phyloP scores from a whole-genome alignment of 768 basidiomycete species.

The Tricholoma saponaceum region DNA sequence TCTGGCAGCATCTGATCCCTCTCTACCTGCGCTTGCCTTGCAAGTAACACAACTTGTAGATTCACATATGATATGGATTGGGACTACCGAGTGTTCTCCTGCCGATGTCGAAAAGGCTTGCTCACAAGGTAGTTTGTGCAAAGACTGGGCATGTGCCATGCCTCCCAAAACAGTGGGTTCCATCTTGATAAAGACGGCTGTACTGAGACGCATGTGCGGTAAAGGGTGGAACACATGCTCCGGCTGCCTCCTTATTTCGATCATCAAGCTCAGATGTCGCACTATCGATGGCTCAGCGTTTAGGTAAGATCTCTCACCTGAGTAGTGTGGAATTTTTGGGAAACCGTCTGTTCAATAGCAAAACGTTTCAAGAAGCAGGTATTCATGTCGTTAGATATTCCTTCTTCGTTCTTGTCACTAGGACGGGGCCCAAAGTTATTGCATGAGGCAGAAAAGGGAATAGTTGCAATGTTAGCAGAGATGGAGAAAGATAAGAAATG shows the following conservation, averaged over 20 bases:
- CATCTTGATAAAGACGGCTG: constrained; percentile 5
- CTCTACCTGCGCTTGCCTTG: constrained; percentile 56
- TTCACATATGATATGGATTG: constrained; percentile 83
- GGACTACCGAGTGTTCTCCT: constrained; percentile 45
- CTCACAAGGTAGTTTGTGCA: constrained; percentile 52
- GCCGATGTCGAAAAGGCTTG: constrained; percentile 47
- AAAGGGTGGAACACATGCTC: constrained; percentile 31
- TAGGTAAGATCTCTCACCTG: constrained; percentile 48
- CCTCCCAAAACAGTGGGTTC: constrained; percentile 41
- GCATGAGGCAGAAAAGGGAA: constrained; percentile 57
- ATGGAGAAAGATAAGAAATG: constrained; percentile 8
- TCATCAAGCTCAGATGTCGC: constrained; percentile 58
- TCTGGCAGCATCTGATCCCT: constrained; percentile 44
- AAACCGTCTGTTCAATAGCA: constrained; percentile 36
- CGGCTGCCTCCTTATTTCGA: constrained; percentile 65
- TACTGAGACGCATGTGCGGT: constrained; percentile 6
- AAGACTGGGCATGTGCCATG: constrained; percentile 86
- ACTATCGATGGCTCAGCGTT: constrained; percentile 71
- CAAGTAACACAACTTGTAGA: constrained; percentile 65
- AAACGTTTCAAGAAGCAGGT: constrained; percentile 62
- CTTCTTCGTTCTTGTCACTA: constrained; percentile 35
- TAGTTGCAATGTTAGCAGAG: constrained; percentile 44
- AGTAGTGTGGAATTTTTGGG: constrained; percentile 5
- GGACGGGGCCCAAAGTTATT: constrained; percentile 45
- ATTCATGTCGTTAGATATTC: constrained; percentile 66